Percentiles rank a stretch among this genome's conserved stretches.
Evolutionary conservation across 371 early-diverging fungal species (phyloP).

Genomic region (Mucor lusitanicus): DNA sequence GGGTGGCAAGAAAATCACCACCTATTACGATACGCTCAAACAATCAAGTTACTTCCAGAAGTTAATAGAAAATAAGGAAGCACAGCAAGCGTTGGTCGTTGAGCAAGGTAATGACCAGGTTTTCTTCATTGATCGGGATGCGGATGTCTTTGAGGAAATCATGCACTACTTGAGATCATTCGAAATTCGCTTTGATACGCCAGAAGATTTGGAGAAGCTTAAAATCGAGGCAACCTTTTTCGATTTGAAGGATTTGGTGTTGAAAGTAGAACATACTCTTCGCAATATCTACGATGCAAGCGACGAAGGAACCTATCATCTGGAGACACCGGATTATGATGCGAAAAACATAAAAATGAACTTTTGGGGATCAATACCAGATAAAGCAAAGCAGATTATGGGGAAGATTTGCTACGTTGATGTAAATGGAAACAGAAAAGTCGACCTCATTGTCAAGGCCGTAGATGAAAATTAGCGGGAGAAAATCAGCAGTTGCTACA

Average conservation of each 20-base stretch:
- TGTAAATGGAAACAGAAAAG: too few species aligned
- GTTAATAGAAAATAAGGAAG: not conserved
- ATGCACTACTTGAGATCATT: not conserved
- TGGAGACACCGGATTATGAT: too few species aligned
- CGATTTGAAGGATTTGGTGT: not conserved
- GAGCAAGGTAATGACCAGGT: not conserved
- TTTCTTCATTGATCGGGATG: not conserved
- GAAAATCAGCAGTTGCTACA: too few species aligned
- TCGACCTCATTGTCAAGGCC: too few species aligned
- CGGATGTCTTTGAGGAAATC: not conserved
- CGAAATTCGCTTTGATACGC: not conserved
- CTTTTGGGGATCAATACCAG: too few species aligned
- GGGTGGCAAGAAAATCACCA: not conserved
- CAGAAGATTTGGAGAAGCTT: not conserved
- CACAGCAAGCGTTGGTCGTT: not conserved
- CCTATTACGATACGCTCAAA: not conserved
- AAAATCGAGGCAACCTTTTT: not conserved
- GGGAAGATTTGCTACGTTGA: too few species aligned
- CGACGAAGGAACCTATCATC: not conserved
- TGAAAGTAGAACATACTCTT: not conserved
- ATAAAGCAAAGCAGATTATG: too few species aligned
- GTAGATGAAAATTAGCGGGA: too few species aligned
- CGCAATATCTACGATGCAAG: not conserved
- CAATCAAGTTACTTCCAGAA: not conserved
- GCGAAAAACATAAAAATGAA: too few species aligned